Percentiles rank a stretch among this genome's conserved stretches.
Evolutionary conservation across 257 asterid genomes (phyloP).

Genomic region (Jacaranda copaia): DNA sequence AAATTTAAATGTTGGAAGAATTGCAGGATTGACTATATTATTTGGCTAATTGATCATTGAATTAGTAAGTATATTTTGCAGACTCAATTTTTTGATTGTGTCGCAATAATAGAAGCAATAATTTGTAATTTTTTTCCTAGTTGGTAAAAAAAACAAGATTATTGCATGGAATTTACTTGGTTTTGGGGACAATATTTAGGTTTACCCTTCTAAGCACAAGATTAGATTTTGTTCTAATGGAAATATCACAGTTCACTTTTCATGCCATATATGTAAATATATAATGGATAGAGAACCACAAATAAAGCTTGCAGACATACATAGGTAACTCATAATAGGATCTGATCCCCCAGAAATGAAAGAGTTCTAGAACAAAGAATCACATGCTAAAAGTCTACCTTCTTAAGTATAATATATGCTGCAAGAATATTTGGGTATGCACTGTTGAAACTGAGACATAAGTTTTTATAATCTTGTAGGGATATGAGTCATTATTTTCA

Average conservation of each 20-base stretch:
- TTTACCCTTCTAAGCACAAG: conserved; percentile 13
- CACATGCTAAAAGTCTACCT: conserved; percentile 40
- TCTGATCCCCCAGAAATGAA: conserved; percentile 41
- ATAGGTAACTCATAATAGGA: conserved; percentile 32
- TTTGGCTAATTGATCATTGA: too few species aligned
- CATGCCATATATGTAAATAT: background rate
- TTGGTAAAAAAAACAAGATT: background rate
- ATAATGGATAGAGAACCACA: conserved; percentile 2
- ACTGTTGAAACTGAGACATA: conserved; percentile 26
- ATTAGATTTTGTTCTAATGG: background rate
- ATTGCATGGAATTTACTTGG: background rate
- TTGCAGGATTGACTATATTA: too few species aligned
- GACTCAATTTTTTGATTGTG: background rate
- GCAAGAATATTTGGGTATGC: conserved; percentile 28
- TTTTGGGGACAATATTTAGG: background rate
- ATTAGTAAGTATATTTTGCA: too few species aligned
- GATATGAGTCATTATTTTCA: too few species aligned
- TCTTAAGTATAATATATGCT: conserved; percentile 4
- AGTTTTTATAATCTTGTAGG: background rate
- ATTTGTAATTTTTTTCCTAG: background rate
- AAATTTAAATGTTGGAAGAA: too few species aligned
- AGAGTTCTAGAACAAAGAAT: conserved; percentile 37
- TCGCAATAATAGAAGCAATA: background rate
- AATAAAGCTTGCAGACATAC: conserved; percentile 10
- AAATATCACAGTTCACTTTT: background rate